Evolutionary conservation across 2,329 filamentous ascomycete species (phyloP), one percentile per base, ranked within the genome.

Genomic region (Tolypocladium paradoxum): DNA sequence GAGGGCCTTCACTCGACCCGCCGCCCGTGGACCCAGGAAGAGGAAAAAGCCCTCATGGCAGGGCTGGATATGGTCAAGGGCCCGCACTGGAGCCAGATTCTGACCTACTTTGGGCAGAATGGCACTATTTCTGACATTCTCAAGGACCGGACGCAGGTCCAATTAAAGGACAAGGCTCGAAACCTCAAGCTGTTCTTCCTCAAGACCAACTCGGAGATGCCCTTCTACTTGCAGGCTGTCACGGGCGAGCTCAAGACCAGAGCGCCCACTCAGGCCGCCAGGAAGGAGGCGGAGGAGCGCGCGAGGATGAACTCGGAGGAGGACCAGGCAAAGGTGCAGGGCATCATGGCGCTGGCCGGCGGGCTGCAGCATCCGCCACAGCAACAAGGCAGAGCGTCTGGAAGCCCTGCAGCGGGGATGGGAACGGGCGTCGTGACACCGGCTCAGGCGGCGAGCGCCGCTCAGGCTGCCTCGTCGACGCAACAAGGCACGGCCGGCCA

Each of bases 161-260:
- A 95, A 65, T 76, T 95, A 14, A 96, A 96, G 68, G 90, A 96
- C 65, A 96, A 96, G 69, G 90, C 90, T 1, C 78, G 90, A 49
- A 96, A 96, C 58, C 71, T 95, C 49, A 96, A 95, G 68, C 72
- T 96, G 0, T 95, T 93, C 72, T 95, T 95, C 68, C 73, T 96
- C 52, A 96, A 96, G 73, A 92, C 87, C 20, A 89, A 89, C 51
- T 90, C 90, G 6, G 90, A 96, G 62, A 91, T 96, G 67, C 90
- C 90, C 0, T 90, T 88, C 61, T 93, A 93, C 60, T 72, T 96
- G 24, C 85, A 91, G 62, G 88, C 87, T 33, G 90, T 96, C 12
- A 96, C 90, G 0, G 90, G 90, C 4, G 90, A 96, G 69, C 73
- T 96, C 37, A 92, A 93, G 69, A 95, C 90, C 0, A 76, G 89